These are phyloP conservation scores for Colletotrichum truncatum DNA, from an alignment of 2,329 filamentous ascomycete genomes.

Conservation along the genomic window DNA sequence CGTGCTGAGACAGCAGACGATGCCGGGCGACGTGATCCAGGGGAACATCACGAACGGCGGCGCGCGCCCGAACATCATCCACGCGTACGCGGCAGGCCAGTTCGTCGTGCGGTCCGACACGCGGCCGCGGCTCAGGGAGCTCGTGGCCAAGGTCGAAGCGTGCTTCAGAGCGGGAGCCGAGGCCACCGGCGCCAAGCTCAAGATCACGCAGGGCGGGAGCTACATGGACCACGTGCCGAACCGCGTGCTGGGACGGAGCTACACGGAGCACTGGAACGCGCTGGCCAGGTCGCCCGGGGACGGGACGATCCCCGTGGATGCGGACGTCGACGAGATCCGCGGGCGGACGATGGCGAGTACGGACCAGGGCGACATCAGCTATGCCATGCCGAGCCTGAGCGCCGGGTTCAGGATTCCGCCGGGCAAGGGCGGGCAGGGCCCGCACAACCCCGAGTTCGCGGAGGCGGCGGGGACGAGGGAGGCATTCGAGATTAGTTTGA, in stretches of 20 bases:
- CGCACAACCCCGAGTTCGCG: slow-evolving; percentile 36
- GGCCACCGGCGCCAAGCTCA: slow-evolving; percentile 56
- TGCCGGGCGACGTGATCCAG: slow-evolving; percentile 59
- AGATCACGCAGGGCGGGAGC: slow-evolving; percentile 49
- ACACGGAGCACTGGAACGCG: slow-evolving; percentile 54
- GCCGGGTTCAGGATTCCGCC: slow-evolving; percentile 61
- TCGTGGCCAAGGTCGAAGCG: slow-evolving; percentile 50
- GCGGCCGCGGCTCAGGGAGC: slow-evolving; percentile 44
- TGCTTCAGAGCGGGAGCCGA: slow-evolving; percentile 50
- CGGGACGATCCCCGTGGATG: slow-evolving; percentile 42
- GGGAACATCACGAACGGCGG: slow-evolving; percentile 64
- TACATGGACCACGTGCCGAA: slow-evolving; percentile 68
- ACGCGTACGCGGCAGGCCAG: slow-evolving; percentile 53
- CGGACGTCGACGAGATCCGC: slow-evolving; percentile 49
- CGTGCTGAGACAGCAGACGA: slow-evolving; percentile 64
- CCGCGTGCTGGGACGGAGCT: slow-evolving; percentile 53
- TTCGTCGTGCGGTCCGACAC: slow-evolving; percentile 39
- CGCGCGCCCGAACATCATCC: slow-evolving; percentile 64
- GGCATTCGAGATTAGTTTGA: slow-evolving; percentile 34
- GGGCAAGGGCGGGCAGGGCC: slow-evolving; percentile 32
- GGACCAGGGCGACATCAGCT: slow-evolving; percentile 68
- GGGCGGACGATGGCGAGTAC: slow-evolving; percentile 62
- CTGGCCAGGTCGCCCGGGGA: slow-evolving; percentile 41
- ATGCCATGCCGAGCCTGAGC: slow-evolving; percentile 64
- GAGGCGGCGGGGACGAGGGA: slow-evolving; percentile 33